A percentile compares a stretch with the other conserved stretches of the same genome.
phyloP scores from a whole-genome alignment of 768 basidiomycete genomes.

The Trametes cingulata region DNA sequence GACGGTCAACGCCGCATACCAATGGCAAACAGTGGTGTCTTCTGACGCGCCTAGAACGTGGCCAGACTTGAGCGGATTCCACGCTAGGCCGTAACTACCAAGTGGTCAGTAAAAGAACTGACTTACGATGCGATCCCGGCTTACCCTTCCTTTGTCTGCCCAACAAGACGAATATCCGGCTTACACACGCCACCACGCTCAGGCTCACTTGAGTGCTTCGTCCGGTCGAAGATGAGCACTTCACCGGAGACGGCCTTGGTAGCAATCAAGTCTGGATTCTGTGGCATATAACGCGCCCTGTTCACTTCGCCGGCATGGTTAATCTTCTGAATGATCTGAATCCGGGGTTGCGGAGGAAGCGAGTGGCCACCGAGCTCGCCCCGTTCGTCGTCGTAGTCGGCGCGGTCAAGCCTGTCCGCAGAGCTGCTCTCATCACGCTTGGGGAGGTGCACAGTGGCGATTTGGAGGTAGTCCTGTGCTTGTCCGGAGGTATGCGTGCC shows the following conservation, averaged over 20 bases:
- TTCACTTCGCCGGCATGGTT: constrained; percentile 97
- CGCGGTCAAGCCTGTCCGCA: constrained; percentile 75
- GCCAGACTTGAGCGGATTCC: constrained; percentile 84
- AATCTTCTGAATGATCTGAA: constrained; percentile 91
- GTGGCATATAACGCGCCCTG: constrained; percentile 97
- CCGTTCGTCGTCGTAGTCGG: constrained; percentile 87
- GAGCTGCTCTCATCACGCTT: constrained; percentile 70
- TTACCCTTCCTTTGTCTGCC: constrained; percentile 92
- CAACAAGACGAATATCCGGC: constrained; percentile 88
- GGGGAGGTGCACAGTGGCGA: constrained; percentile 92
- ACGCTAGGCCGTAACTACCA: constrained; percentile 87
- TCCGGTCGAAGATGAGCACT: constrained; percentile 93
- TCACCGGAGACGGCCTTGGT: constrained; percentile 92
- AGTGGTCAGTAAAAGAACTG: not conserved
- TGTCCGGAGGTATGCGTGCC: constrained; percentile 98
- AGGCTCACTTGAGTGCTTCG: constrained; percentile 94
- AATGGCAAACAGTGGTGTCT: constrained; percentile 94
- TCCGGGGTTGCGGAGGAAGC: constrained; percentile 79
- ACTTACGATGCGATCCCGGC: constrained; percentile 30
- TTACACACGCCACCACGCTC: constrained; percentile 80
- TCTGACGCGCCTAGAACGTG: constrained; percentile 91
- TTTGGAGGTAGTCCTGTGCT: constrained; percentile 92
- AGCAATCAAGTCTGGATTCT: constrained; percentile 95
- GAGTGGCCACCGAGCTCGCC: constrained; percentile 94
- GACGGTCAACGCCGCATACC: constrained; percentile 49